phyloP scores from a whole-genome alignment of 345 rosid species.

The Chamaenerion angustifolium region DNA sequence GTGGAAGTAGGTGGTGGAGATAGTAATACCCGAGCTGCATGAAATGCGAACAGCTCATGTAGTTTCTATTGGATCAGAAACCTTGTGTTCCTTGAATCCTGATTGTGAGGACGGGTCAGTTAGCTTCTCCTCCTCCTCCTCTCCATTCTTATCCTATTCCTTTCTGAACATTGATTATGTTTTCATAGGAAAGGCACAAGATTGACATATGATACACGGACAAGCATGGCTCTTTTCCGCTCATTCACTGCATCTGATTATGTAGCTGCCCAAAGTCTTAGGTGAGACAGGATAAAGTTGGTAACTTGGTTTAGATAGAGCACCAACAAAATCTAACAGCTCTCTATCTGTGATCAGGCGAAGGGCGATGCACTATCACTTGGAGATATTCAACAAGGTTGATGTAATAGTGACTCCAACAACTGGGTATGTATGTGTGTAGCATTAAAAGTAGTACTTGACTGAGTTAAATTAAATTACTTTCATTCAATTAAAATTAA shows the following conservation, averaged over 20 bases:
- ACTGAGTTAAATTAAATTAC: too few relatives aligned
- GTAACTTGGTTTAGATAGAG: too few relatives aligned
- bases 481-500: not conserved
- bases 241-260: constrained; percentile 72
- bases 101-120: constrained; percentile 61
- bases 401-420: constrained; percentile 86
- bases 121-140: constrained; percentile 1
- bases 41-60: constrained; percentile 79
- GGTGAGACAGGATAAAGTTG: constrained; percentile 43
- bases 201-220: constrained; percentile 53
- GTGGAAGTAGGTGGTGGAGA: constrained; percentile 44
- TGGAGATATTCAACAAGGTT: constrained; percentile 75
- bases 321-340: too few relatives aligned
- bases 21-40: constrained; percentile 68
- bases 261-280: constrained; percentile 58
- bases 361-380: constrained; percentile 59
- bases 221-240: constrained; percentile 51
- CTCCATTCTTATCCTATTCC: not conserved
- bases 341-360: constrained; percentile 28
- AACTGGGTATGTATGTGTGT: constrained; percentile 58
- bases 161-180: constrained; percentile 5
- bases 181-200: constrained; percentile 41
- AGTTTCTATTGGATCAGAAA: constrained; percentile 57
- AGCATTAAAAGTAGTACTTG: not conserved
- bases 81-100: constrained; percentile 27